Evolutionary conservation across 192 early-diverging fungal species (phyloP).

Genomic region (Umbelopsis ramanniana): DNA sequence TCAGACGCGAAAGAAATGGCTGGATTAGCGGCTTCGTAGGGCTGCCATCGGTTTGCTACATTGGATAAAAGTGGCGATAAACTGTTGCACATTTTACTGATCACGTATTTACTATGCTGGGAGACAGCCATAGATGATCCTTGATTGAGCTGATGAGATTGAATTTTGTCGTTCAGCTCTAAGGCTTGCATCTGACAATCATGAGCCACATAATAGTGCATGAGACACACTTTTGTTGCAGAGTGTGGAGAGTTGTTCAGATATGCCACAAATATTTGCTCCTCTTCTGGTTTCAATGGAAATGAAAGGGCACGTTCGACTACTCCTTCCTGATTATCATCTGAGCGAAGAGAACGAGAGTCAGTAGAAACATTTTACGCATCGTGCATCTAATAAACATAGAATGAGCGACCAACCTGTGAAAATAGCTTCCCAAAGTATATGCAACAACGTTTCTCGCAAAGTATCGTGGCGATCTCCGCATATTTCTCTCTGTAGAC

Average conservation of each 20-base stretch:
- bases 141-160: background rate
- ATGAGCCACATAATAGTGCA: slow-evolving; percentile 19
- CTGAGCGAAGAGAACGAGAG: background rate
- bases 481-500: slow-evolving; percentile 19
- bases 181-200: slow-evolving; percentile 10
- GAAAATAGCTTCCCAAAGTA: slow-evolving; percentile 15
- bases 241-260: slow-evolving; percentile 16
- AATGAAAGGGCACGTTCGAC: slow-evolving; percentile 11
- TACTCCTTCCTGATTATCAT: slow-evolving; percentile 2
- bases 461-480: background rate
- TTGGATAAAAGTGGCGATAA: background rate
- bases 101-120: background rate
- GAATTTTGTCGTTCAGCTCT: slow-evolving; percentile 9
- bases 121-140: background rate
- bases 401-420: background rate
- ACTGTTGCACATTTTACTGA: background rate
- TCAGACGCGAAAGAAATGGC: background rate
- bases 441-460: slow-evolving; percentile 11
- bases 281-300: slow-evolving; percentile 11
- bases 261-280: slow-evolving; percentile 20
- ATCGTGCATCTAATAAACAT: background rate
- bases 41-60: background rate
- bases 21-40: background rate
- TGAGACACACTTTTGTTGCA: slow-evolving; percentile 22
- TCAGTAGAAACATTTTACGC: background rate